These are phyloP conservation scores for Remersonia thermophila DNA, from an alignment of 2,329 filamentous ascomycete species.

Conservation along the genomic window DNA sequence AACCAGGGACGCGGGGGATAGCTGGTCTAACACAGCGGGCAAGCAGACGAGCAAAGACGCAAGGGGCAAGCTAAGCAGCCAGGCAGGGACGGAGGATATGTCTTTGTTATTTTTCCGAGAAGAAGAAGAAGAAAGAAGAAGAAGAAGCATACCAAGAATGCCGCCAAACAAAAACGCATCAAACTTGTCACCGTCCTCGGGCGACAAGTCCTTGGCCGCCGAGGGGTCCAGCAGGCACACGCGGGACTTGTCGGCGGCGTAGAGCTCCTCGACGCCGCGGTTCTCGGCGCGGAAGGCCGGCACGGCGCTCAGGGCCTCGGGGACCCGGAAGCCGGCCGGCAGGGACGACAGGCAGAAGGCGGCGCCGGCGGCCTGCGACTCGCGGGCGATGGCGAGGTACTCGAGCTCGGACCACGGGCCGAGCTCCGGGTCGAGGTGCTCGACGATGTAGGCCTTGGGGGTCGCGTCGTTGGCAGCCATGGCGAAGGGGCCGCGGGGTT, in stretches of 20 bases:
- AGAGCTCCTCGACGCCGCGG: slow-evolving; percentile 72
- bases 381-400: slow-evolving; percentile 75
- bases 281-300: slow-evolving; percentile 59
- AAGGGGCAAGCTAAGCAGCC: too few species aligned
- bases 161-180: slow-evolving; percentile 92
- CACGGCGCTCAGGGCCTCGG: slow-evolving; percentile 39
- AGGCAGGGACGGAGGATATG: too few species aligned
- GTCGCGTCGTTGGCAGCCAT: slow-evolving; percentile 26
- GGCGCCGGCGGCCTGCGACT: slow-evolving; percentile 55
- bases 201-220: slow-evolving; percentile 67
- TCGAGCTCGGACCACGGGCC: slow-evolving; percentile 91
- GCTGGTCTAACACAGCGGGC: too few species aligned
- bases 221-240: slow-evolving; percentile 86
- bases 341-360: slow-evolving; percentile 76
- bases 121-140: too few species aligned
- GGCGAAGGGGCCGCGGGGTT: too few species aligned
- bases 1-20: slow-evolving; percentile 4
- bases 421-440: slow-evolving; percentile 90
- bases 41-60: too few species aligned
- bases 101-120: too few species aligned
- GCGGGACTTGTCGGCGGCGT: slow-evolving; percentile 55
- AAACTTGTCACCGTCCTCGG: slow-evolving; percentile 71
- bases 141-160: slow-evolving; percentile 80
- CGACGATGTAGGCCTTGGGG: slow-evolving; percentile 74
- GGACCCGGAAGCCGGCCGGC: slow-evolving; percentile 55